These are phyloP conservation scores for Euclidium syriacum DNA, from an alignment of 345 rosid species.

Conservation along the genomic window DNA sequence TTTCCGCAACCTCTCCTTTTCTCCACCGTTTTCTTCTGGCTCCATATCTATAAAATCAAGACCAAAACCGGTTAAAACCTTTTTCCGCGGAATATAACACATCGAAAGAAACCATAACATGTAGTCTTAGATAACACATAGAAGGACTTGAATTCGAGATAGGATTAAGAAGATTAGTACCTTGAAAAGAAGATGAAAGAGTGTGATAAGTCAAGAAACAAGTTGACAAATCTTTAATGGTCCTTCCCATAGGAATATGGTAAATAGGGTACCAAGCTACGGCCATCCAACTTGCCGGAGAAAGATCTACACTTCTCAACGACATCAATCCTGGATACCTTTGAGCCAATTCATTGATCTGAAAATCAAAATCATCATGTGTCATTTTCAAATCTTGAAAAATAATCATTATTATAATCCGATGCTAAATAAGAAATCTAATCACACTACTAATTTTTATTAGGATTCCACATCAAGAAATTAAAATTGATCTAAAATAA, in stretches of 20 bases:
- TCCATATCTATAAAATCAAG: constrained; percentile 54
- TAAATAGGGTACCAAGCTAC: constrained; percentile 98
- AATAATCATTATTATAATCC: not conserved
- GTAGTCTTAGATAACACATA: too few relatives aligned
- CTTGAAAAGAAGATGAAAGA: constrained; percentile 93
- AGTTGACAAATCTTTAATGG: constrained; percentile 93
- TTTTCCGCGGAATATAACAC: not conserved
- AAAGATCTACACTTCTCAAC: constrained; percentile 94
- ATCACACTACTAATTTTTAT: too few relatives aligned
- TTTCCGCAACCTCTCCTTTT: constrained; percentile 37
- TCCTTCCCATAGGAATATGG: constrained; percentile 98
- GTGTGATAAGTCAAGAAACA: constrained; percentile 97
- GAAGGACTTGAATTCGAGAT: not conserved
- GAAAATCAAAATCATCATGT: constrained; percentile 16
- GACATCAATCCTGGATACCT: constrained; percentile 82
- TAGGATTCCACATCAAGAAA: too few relatives aligned
- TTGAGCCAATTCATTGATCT: constrained; percentile 75
- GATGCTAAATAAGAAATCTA: too few relatives aligned
- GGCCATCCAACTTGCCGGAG: constrained; percentile 99
- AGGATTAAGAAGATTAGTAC: constrained; percentile 31
- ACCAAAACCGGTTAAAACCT: not conserved
- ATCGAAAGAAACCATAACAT: too few relatives aligned
- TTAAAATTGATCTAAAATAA: too few relatives aligned
- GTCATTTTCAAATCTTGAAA: not conserved
- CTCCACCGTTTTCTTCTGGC: constrained; percentile 67